Evolutionary conservation across 2,329 filamentous ascomycete species (phyloP).

Genomic region (Sarocladiaceae sp.): DNA sequence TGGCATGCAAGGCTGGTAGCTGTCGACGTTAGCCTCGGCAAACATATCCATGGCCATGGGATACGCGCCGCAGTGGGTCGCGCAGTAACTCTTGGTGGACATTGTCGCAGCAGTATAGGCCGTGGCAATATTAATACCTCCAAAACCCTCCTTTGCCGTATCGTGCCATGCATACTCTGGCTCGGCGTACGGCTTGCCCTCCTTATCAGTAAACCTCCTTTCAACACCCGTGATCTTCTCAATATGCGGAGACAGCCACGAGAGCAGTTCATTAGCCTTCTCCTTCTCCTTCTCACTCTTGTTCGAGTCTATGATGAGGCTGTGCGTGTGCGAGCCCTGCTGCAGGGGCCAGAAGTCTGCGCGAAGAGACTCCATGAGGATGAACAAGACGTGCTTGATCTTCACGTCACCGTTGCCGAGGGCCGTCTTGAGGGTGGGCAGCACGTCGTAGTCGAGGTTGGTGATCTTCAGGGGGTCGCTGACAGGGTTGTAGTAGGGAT

Average conservation of each 20-base stretch:
- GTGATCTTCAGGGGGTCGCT: not conserved
- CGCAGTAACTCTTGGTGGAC: constrained; percentile 36
- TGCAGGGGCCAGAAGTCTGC: constrained; percentile 40
- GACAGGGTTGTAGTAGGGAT: not conserved
- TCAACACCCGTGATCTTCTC: constrained; percentile 28
- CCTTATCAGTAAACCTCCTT: too few species aligned
- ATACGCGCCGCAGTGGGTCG: constrained; percentile 34
- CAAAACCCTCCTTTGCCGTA: constrained; percentile 16
- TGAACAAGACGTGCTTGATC: constrained; percentile 36
- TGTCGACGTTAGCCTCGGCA: constrained; percentile 31
- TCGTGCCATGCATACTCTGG: not conserved
- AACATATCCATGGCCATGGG: constrained; percentile 37
- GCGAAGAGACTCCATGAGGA: constrained; percentile 39
- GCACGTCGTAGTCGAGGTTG: not conserved
- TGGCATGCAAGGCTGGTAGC: constrained; percentile 39
- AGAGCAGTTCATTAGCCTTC: constrained; percentile 20
- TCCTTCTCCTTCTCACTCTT: constrained; percentile 26
- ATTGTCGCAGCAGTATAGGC: constrained; percentile 36
- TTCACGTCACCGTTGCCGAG: too few species aligned
- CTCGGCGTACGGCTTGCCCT: constrained; percentile 25
- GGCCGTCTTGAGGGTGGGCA: not conserved
- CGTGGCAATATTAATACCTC: constrained; percentile 34
- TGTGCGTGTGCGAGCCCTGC: constrained; percentile 30
- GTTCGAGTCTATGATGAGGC: constrained; percentile 26
- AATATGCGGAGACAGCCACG: constrained; percentile 24